These are phyloP conservation scores for Capsella rubella DNA, from an alignment of 441 rosid species.

Conservation along the genomic window DNA sequence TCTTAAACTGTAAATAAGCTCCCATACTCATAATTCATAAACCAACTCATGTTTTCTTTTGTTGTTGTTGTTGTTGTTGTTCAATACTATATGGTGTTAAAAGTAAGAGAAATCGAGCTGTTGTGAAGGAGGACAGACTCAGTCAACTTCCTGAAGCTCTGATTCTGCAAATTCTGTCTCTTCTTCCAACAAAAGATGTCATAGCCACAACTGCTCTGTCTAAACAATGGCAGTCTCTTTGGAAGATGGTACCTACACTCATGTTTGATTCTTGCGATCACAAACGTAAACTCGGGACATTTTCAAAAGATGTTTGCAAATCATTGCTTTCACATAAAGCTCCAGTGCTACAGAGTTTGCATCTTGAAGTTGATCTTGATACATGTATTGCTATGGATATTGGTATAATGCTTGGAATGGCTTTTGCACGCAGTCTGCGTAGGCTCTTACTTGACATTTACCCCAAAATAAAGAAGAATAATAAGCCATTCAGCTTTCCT, in stretches of 20 bases:
- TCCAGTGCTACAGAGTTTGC: neutral
- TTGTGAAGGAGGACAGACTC: neutral
- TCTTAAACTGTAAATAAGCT: neutral
- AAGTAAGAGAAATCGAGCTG: neutral
- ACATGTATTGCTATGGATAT: neutral
- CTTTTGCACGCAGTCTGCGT: neutral
- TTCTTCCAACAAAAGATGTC: neutral
- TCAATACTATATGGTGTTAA: neutral
- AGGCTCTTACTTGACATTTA: neutral
- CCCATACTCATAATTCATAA: neutral
- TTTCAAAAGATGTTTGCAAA: slow-evolving; percentile 1
- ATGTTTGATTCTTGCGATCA: slow-evolving; percentile 2
- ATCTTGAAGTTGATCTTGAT: neutral
- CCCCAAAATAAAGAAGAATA: neutral
- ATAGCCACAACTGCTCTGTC: neutral
- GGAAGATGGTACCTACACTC: neutral
- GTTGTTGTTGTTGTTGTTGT: no score
- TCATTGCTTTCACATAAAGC: neutral
- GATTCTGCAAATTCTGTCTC: neutral
- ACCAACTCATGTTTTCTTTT: neutral
- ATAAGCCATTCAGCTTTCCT: neutral
- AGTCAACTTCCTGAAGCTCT: neutral
- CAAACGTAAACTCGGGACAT: neutral
- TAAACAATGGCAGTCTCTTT: neutral
- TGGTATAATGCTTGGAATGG: neutral